These are phyloP conservation scores for Dothidotthia symphoricarpi DNA, from an alignment of 2,329 filamentous ascomycete species.

Conservation along the genomic window DNA sequence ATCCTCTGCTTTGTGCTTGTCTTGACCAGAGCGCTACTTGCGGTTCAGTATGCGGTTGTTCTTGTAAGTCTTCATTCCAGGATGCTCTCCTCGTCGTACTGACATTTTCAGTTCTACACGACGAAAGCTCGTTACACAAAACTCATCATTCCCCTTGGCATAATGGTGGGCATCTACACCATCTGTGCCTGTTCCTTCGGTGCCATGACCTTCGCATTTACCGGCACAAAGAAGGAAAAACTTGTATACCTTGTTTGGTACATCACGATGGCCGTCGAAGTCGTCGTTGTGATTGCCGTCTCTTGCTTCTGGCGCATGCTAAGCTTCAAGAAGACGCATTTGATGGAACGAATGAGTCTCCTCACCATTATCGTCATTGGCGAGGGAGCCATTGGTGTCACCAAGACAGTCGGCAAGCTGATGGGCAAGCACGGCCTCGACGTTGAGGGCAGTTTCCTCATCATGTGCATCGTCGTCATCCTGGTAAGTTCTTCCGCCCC, in stretches of 20 bases:
- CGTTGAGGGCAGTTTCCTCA: conserved; percentile 34
- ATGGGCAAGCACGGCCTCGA: conserved; percentile 41
- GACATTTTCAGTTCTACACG: conserved; percentile 26
- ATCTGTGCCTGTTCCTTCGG: conserved; percentile 29
- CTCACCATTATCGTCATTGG: conserved; percentile 66
- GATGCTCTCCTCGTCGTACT: not conserved
- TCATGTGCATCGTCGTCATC: conserved; percentile 40
- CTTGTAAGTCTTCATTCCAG: conserved; percentile 15
- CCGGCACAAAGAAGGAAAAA: conserved; percentile 9
- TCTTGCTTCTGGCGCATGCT: conserved; percentile 58
- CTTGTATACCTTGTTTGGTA: conserved; percentile 40
- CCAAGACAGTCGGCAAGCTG: conserved; percentile 50
- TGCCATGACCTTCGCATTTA: conserved; percentile 38
- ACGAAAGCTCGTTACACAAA: conserved; percentile 31
- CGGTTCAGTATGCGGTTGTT: conserved; percentile 36
- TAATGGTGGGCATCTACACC: conserved; percentile 33
- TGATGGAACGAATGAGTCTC: conserved; percentile 63
- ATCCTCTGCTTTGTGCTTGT: conserved; percentile 39
- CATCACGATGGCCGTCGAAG: conserved; percentile 53
- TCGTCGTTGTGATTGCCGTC: conserved; percentile 51
- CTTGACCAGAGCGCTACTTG: conserved; percentile 33
- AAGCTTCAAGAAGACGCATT: conserved; percentile 61
- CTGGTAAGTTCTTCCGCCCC: conserved; percentile 26
- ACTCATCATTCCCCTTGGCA: conserved; percentile 33
- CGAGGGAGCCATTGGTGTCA: conserved; percentile 63